Conservation (phyloP, 768 basidiomycete genomes). For the Gautieria morchelliformis region DNA sequence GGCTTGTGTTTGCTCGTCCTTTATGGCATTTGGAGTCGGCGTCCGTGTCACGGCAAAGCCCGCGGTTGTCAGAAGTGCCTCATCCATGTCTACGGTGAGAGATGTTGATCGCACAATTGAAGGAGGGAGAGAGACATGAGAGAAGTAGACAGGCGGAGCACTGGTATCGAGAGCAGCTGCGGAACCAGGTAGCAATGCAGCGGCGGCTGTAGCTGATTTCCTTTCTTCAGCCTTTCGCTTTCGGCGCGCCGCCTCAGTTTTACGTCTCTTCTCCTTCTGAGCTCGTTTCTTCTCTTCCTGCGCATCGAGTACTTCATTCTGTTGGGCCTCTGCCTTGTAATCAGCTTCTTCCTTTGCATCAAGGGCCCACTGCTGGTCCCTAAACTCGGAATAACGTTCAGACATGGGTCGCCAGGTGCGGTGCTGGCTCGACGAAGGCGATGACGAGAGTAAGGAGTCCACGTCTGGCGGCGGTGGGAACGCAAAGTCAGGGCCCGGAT, state of each 20-base stretch:
- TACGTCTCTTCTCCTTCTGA: constrained; percentile 9
- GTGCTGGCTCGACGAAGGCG: constrained; percentile 19
- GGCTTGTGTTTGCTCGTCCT: background rate
- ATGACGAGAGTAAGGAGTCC: constrained; percentile 44
- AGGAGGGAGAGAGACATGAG: background rate
- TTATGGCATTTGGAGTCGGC: background rate
- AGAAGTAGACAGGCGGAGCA: background rate
- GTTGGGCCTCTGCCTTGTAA: constrained; percentile 24
- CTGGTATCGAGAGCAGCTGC: background rate
- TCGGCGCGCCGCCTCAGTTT: constrained; percentile 9
- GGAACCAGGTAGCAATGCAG: background rate
- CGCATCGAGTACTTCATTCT: background rate
- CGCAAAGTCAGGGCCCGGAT: constrained; percentile 83
- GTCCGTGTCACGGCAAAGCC: background rate
- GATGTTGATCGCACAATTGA: background rate
- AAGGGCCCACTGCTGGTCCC: constrained; percentile 69
- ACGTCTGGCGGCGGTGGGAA: constrained; percentile 74
- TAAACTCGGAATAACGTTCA: constrained; percentile 81
- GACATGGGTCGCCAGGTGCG: constrained; percentile 69
- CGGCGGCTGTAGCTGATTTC: constrained; percentile 5
- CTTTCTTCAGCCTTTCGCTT: constrained; percentile 9
- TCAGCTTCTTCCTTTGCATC: constrained; percentile 73
- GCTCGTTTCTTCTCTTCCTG: constrained; percentile 5
- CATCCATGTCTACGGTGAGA: background rate
- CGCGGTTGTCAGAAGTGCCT: background rate